phyloP scores from a whole-genome alignment of 257 asterid genomes.

The Scutellaria baicalensis region DNA sequence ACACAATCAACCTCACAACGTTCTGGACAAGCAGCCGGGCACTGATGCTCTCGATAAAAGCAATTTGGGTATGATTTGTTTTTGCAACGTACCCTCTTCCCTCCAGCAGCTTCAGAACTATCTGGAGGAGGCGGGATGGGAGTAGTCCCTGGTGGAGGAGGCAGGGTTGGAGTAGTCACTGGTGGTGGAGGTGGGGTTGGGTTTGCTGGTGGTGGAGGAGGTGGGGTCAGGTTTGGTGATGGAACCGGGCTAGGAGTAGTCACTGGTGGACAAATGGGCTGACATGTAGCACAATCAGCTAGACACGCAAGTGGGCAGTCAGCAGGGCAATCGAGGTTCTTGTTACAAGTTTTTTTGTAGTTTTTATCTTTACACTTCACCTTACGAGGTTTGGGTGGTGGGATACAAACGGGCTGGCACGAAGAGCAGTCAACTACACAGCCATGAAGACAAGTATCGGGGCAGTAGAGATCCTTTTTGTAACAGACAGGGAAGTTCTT shows the following conservation, averaged over 20 bases:
- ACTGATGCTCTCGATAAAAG: conserved; percentile 28
- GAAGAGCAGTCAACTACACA: conserved; percentile 44
- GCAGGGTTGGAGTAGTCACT: background rate
- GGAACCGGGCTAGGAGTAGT: conserved; percentile 12
- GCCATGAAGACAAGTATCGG: conserved; percentile 31
- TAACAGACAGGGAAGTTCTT: conserved; percentile 29
- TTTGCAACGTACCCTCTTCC: conserved; percentile 45
- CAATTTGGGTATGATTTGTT: conserved; percentile 31
- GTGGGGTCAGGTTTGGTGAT: background rate
- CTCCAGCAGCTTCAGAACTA: conserved; percentile 30
- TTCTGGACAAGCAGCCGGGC: conserved; percentile 49
- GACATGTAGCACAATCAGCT: conserved; percentile 22
- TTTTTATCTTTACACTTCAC: conserved; percentile 22
- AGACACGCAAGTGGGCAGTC: conserved; percentile 28
- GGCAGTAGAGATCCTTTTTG: conserved; percentile 36
- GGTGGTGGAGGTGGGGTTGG: conserved; percentile 4
- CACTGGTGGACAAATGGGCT: conserved; percentile 14
- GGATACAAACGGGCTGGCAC: conserved; percentile 39
- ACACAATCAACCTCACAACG: conserved; percentile 53
- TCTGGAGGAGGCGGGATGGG: conserved; percentile 8
- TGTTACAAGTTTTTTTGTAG: conserved; percentile 15
- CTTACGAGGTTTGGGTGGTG: conserved; percentile 17
- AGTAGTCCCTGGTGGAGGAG: conserved; percentile 4
- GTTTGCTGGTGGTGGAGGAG: background rate
- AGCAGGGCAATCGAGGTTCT: conserved; percentile 24